These are phyloP conservation scores for Vitis hybrid DNA, from an alignment of 177 flowering plant genomes.

Conservation along the genomic window DNA sequence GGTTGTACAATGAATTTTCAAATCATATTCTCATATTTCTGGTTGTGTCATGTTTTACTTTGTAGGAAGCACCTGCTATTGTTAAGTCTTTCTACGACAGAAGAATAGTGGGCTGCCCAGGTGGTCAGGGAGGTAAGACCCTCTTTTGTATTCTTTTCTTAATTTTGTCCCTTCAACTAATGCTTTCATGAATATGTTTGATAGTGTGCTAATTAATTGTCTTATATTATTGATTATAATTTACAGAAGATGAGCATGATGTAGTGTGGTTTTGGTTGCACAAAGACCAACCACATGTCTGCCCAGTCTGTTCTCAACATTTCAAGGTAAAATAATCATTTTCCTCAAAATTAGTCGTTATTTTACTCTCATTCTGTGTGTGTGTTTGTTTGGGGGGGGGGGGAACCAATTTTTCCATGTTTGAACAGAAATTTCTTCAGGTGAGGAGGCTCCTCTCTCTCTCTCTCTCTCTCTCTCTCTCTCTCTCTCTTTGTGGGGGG, in stretches of 20 bases:
- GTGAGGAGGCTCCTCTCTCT: no score
- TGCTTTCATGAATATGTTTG: no score
- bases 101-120: constrained; percentile 85
- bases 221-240: neutral
- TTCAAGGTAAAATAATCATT: constrained; percentile 32
- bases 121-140: constrained; percentile 66
- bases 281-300: constrained; percentile 74
- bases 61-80: constrained; percentile 68
- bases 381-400: no score
- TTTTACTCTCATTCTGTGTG: neutral
- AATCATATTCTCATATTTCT: no score
- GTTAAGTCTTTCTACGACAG: constrained; percentile 53
- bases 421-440: no score
- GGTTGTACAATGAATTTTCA: no score
- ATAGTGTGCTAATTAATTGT: neutral
- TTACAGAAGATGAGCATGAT: constrained; percentile 79
- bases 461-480: no score
- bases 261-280: constrained; percentile 89
- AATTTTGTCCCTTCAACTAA: neutral
- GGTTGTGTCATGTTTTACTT: no score
- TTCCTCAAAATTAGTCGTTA: neutral
- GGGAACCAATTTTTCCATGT: neutral
- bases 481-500: no score
- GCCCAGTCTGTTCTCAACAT: constrained; percentile 66
- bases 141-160: neutral